phyloP scores from a whole-genome alignment of 805 yeast species.

The Spathaspora hagerdaliae region DNA sequence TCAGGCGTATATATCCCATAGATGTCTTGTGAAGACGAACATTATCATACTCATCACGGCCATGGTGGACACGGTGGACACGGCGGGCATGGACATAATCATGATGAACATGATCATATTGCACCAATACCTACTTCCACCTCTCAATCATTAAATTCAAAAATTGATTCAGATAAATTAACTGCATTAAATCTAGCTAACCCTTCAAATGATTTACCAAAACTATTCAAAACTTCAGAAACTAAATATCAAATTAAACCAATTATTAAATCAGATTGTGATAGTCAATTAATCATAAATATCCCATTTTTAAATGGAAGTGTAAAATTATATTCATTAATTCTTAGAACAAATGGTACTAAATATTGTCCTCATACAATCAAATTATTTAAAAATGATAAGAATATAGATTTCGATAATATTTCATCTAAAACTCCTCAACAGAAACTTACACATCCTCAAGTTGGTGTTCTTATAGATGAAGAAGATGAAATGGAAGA shows the following conservation, averaged over 20 bases:
- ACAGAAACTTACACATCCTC: slow-evolving; percentile 60
- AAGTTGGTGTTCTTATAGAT: slow-evolving; percentile 44
- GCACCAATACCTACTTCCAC: slow-evolving; percentile 70
- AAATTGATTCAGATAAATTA: slow-evolving; percentile 58
- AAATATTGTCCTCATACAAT: slow-evolving; percentile 66
- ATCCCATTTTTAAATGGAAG: slow-evolving; percentile 73
- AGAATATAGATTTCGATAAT: slow-evolving; percentile 68
- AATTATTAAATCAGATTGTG: slow-evolving; percentile 66
- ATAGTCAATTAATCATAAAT: slow-evolving; percentile 70
- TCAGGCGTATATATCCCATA: background rate
- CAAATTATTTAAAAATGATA: slow-evolving; percentile 68
- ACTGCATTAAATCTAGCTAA: slow-evolving; percentile 61
- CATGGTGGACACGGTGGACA: slow-evolving; percentile 22
- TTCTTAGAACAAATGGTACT: slow-evolving; percentile 61
- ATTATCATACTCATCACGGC: slow-evolving; percentile 19
- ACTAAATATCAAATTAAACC: slow-evolving; percentile 48
- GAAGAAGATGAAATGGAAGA: slow-evolving; percentile 37
- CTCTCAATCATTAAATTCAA: slow-evolving; percentile 61
- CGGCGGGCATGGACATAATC: slow-evolving; percentile 23
- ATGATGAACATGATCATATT: slow-evolving; percentile 31
- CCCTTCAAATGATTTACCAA: slow-evolving; percentile 43
- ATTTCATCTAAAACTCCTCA: slow-evolving; percentile 47
- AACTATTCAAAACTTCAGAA: slow-evolving; percentile 51
- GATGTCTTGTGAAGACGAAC: slow-evolving; percentile 31
- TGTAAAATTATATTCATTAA: slow-evolving; percentile 70